Conservation (phyloP, 768 basidiomycete genomes). For the Cystofilobasidium capitatum region DNA sequence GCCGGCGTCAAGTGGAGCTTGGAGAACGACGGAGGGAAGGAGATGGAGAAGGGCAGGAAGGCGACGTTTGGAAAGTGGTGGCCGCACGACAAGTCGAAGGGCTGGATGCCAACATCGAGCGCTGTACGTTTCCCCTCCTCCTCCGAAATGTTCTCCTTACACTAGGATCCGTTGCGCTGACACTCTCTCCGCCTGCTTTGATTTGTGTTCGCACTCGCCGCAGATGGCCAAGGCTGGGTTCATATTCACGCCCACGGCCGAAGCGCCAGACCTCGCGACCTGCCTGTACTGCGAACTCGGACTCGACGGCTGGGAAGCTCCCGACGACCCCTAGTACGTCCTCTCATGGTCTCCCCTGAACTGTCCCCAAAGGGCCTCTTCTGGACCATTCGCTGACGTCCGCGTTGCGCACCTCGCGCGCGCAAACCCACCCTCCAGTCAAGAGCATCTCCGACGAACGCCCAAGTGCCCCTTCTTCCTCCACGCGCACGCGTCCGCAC, state of each 20-base stretch:
- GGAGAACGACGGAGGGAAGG: not conserved
- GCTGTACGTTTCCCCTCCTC: constrained; percentile 29
- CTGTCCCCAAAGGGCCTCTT: too few relatives aligned
- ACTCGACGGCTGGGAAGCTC: constrained; percentile 75
- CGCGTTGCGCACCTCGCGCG: not conserved
- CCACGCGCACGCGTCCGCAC: not conserved
- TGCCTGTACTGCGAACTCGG: constrained; percentile 76
- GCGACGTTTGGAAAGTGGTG: constrained; percentile 35
- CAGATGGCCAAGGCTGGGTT: constrained; percentile 89
- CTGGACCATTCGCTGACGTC: not conserved
- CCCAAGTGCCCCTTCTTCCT: constrained; percentile 21
- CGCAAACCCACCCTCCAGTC: not conserved
- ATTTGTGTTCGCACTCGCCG: not conserved
- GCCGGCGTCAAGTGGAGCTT: not conserved
- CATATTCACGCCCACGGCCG: constrained; percentile 57
- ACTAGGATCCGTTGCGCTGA: not conserved
- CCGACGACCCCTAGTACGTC: constrained; percentile 75
- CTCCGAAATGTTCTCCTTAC: not conserved
- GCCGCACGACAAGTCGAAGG: constrained; percentile 37
- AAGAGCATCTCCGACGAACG: constrained; percentile 12
- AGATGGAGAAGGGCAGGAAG: constrained; percentile 1
- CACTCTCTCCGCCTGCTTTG: not conserved
- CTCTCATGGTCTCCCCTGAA: not conserved
- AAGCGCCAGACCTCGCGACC: constrained; percentile 66
- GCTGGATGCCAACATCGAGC: constrained; percentile 35